These are phyloP conservation scores for Alopecurus myosuroides DNA, from an alignment of 176 grass and related monocot genomes.

Conservation along the genomic window DNA sequence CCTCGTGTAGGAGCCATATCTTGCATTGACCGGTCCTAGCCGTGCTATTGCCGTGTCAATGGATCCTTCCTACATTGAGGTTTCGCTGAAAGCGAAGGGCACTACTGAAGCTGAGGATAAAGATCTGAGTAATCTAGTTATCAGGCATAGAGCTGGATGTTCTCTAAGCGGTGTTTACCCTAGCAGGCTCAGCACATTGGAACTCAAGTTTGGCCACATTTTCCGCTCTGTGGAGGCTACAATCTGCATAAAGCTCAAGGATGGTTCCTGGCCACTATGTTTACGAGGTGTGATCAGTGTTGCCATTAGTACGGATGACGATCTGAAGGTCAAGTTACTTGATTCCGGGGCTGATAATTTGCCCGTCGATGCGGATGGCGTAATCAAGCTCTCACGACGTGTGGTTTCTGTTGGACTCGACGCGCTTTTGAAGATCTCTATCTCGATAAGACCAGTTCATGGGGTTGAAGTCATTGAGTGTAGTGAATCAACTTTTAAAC, in stretches of 20 bases:
- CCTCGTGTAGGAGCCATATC: no score
- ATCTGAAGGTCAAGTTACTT: not conserved
- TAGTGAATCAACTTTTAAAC: not conserved
- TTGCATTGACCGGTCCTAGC: no score
- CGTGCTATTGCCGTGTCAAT: no score
- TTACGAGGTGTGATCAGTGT: no score
- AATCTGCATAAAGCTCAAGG: not conserved
- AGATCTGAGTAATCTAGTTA: no score
- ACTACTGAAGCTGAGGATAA: no score
- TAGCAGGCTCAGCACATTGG: not conserved
- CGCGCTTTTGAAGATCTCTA: not conserved
- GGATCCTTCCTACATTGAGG: no score
- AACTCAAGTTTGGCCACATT: not conserved
- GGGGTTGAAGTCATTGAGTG: not conserved
- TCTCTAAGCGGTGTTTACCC: not conserved
- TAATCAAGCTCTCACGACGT: not conserved
- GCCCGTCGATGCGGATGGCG: not conserved
- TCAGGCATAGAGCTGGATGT: no score
- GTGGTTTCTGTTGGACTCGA: not conserved
- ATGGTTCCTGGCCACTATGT: no score
- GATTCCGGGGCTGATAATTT: not conserved
- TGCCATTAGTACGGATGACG: no score
- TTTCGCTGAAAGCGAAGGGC: no score
- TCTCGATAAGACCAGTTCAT: not conserved
- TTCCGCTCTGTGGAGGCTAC: not conserved